Evolutionary conservation across 2,329 filamentous ascomycete genomes (phyloP), one percentile per base, ranked within the genome.

Genomic region (Penicillium sp.): DNA sequence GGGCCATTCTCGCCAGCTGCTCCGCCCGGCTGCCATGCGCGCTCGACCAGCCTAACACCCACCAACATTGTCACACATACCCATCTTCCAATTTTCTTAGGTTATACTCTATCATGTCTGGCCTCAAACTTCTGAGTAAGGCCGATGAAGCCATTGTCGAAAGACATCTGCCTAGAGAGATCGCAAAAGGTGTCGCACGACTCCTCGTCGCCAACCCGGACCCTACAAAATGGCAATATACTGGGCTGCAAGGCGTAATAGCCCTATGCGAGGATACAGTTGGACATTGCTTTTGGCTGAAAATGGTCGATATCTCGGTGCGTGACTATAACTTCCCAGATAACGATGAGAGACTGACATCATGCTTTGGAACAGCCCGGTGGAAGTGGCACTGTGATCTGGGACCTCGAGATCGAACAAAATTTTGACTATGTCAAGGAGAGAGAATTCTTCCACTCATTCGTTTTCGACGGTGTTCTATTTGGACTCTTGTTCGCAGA

Each of bases 391-490:
- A 93, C 92, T 55, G 92, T 97, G 49, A 88, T 97, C 68, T 97
- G 91, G 91, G 92, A 96, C 69, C 93, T 97, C 77, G 94, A 99
- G 76, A 91, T 99, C 67, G 99, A 96, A 77, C 93, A 99, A 66
- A 87, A 86, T 49, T 97, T 96, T 82, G 81, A 82, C 60, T 99
- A 97, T 80, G 96, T 97, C 76, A 93, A 97, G 71, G 94, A 99
- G 73, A 88, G 94, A 58, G 93, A 90, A 57, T 99, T 97, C 77
- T 99, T 99, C 77, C 92, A 97, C 76, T 92, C 90, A 6, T 99
- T 99, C 72, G 94, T 99, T 77, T 83, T 96, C 53, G 92, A 97
- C 75, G 40, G 87, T 95, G 60, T 97, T 92, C 68, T 79, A 95
- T 57, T 92, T 6, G 94, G 88, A 0, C 78, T 99, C 57, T 96